Evolutionary conservation across 169 alveolate genomes (phyloP).

Genomic region (Theileria equi): DNA sequence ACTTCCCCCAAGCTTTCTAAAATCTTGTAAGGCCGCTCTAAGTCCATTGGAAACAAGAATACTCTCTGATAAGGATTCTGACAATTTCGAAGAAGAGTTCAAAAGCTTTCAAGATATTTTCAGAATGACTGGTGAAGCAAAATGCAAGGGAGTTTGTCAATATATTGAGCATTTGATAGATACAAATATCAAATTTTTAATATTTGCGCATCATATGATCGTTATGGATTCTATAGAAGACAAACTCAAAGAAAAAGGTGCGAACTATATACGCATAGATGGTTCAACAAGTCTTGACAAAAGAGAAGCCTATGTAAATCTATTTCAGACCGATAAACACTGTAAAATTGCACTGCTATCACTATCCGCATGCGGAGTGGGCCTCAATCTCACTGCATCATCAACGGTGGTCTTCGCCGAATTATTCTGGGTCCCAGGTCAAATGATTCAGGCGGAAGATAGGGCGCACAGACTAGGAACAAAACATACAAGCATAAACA

Average conservation of each 20-base stretch:
- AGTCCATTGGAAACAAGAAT: conserved; percentile 26
- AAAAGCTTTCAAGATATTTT: conserved; percentile 74
- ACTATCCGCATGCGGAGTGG: conserved; percentile 94
- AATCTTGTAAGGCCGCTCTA: conserved; percentile 1
- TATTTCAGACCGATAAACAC: conserved; percentile 82
- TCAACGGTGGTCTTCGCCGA: conserved; percentile 97
- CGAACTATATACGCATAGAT: conserved; percentile 89
- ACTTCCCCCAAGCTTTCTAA: conserved; percentile 54
- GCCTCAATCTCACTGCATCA: conserved; percentile 93
- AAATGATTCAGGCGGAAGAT: conserved; percentile 96
- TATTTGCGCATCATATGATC: conserved; percentile 93
- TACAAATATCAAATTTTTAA: conserved; percentile 84
- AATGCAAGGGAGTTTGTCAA: conserved; percentile 87
- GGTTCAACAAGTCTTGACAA: conserved; percentile 86
- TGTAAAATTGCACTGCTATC: conserved; percentile 89
- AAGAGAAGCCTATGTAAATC: conserved; percentile 86
- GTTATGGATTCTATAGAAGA: conserved; percentile 89
- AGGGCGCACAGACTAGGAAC: conserved; percentile 96
- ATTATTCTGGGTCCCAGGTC: conserved; percentile 97
- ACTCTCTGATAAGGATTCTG: conserved; percentile 3
- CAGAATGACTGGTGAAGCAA: conserved; percentile 91
- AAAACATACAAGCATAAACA: conserved; percentile 69
- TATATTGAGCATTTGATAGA: conserved; percentile 88
- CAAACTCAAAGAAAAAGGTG: conserved; percentile 65
- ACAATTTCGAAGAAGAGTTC: conserved; percentile 43